phyloP scores from a whole-genome alignment of 345 rosid species.

The Eucalyptus sideroxylon region DNA sequence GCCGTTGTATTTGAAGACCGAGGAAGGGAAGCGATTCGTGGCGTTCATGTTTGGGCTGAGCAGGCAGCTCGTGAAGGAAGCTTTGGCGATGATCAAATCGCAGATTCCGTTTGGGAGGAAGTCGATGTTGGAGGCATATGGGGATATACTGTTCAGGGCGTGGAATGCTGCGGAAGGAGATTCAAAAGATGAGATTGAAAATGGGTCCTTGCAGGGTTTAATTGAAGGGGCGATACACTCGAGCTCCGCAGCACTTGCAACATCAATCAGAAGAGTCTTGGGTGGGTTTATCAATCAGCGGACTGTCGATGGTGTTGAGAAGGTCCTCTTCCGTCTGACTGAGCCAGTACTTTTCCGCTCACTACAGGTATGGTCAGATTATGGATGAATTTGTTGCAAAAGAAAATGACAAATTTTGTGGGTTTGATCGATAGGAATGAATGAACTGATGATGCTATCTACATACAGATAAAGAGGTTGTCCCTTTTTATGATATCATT shows the following conservation, averaged over 20 bases:
- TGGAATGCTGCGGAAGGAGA: constrained; percentile 66
- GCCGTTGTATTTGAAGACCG: constrained; percentile 66
- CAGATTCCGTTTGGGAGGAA: constrained; percentile 86
- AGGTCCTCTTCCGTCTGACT: constrained; percentile 63
- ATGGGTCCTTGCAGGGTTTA: constrained; percentile 58
- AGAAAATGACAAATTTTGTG: neutral
- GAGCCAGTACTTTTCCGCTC: constrained; percentile 92
- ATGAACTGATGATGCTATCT: neutral
- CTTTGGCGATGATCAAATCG: constrained; percentile 68
- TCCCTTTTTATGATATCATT: neutral
- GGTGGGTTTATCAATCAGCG: constrained; percentile 70
- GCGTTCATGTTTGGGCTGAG: constrained; percentile 72
- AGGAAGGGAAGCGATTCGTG: constrained; percentile 73
- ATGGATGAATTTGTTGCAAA: neutral
- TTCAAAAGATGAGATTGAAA: constrained; percentile 57
- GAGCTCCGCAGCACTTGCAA: constrained; percentile 31
- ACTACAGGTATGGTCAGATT: constrained; percentile 36
- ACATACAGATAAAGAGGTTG: neutral
- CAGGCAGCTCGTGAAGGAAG: constrained; percentile 60
- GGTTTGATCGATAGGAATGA: neutral
- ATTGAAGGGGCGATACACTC: constrained; percentile 72
- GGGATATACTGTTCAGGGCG: constrained; percentile 61
- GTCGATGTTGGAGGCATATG: constrained; percentile 84
- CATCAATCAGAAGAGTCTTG: constrained; percentile 70
- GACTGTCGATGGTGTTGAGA: constrained; percentile 69